phyloP scores from a whole-genome alignment of 2,329 filamentous ascomycete genomes.

The Clarireedia monteithiana region DNA sequence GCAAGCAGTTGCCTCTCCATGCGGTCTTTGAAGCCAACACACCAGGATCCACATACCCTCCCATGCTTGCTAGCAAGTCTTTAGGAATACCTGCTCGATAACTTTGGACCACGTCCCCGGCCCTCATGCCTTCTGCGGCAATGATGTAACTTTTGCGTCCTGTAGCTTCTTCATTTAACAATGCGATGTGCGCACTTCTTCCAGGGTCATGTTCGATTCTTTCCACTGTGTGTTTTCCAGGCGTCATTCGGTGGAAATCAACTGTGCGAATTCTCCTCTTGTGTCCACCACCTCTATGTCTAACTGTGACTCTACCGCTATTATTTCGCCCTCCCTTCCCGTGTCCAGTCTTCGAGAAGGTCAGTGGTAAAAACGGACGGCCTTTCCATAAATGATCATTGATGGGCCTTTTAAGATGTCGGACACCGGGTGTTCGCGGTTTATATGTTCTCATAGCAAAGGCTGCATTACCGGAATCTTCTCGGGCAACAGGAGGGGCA shows the following conservation, averaged over 20 bases:
- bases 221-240: constrained; percentile 82
- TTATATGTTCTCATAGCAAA: constrained; percentile 72
- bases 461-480: constrained; percentile 31
- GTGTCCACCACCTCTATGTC: constrained; percentile 86
- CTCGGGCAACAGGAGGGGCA: constrained; percentile 36
- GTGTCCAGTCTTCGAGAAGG: constrained; percentile 87
- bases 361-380: constrained; percentile 71
- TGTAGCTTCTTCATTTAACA: constrained; percentile 68
- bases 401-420: constrained; percentile 84
- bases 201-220: constrained; percentile 95
- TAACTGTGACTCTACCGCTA: constrained; percentile 74
- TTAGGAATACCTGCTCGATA: constrained; percentile 84
- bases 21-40: constrained; percentile 91
- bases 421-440: constrained; percentile 83
- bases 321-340: constrained; percentile 89
- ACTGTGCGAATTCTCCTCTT: constrained; percentile 88
- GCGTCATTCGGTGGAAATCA: constrained; percentile 72
- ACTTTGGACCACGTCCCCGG: constrained; percentile 86
- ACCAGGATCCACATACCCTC: constrained; percentile 86
- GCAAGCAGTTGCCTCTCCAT: constrained; percentile 89
- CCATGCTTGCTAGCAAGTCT: constrained; percentile 84
- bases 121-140: constrained; percentile 88
- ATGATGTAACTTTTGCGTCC: constrained; percentile 82
- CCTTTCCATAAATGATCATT: constrained; percentile 98
- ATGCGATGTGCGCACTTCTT: constrained; percentile 85